phyloP scores from a whole-genome alignment of 176 grass and related monocot genomes.

The Musa itinerans region DNA sequence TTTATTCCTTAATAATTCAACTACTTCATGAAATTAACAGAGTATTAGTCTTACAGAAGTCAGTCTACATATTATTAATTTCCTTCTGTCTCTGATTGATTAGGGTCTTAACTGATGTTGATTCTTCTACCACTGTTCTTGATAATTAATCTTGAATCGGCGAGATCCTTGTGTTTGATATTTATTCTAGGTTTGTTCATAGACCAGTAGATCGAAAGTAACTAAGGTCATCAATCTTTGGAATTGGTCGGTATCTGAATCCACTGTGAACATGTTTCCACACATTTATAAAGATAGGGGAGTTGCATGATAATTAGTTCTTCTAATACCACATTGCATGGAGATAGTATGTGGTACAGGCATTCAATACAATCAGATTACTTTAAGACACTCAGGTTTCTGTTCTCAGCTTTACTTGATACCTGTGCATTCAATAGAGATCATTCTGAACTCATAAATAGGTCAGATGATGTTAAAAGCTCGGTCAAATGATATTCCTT shows the following conservation, averaged over 20 bases:
- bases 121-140: too few species aligned
- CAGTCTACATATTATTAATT: neutral
- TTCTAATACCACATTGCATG: neutral
- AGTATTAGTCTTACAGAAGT: neutral
- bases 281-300: neutral
- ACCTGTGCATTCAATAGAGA: too few species aligned
- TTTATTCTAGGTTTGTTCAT: neutral
- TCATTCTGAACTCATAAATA: neutral
- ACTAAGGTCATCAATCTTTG: neutral
- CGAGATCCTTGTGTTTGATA: neutral
- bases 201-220: neutral
- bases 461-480: neutral
- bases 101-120: too few species aligned
- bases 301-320: neutral
- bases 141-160: neutral
- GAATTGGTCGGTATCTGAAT: neutral
- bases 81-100: neutral
- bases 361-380: neutral
- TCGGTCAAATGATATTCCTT: neutral
- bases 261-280: neutral
- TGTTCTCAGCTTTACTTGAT: too few species aligned
- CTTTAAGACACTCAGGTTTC: too few species aligned
- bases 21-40: neutral
- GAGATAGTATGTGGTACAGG: too few species aligned
- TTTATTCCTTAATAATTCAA: neutral